Evolutionary conservation across 306 rosid genomes (phyloP), one percentile per base, ranked within the genome.

Genomic region (Trichosanthes cucumerina): DNA sequence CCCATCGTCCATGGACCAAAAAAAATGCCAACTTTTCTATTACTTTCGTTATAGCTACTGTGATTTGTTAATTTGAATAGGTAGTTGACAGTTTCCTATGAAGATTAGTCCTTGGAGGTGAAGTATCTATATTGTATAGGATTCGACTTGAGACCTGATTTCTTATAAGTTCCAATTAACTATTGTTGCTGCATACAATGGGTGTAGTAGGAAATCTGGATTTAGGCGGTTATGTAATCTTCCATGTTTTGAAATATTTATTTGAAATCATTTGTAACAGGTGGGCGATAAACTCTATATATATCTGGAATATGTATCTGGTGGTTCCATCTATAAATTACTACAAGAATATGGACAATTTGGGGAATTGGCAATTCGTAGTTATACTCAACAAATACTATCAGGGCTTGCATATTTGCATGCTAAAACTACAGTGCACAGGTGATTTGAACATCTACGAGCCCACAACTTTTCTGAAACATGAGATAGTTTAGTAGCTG

Each of bases 361-460:
- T 80, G 97, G 99, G 31, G 97, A 92, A 81, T 82, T 78, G 78
- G 99, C 93, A 73, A 90, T 95, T 82, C 96, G 98, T 44, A 92
- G 88, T 81, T 95, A 92, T 86, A 95, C 99, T 79, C 93, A 91
- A 76, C 99, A 95, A 81, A 92, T 95, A 79, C 87, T 95, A 86
- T 91, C 93, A 7, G 99, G 99, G 86, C 99, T 96, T 79, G 93
- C 98, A 81, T 96, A 85, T 89, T 87, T 96, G 76, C 99, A 96
- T 84, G 83, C 92, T 75, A 96, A 92, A 87, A 86, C 88, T 83
- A 92, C 99, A 53, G 91, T 96, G 75, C 99, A 96, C 86, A 91
- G 99, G 99, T 92, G 87, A 90, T 75, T 70, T 56, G 53, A 46
- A 69, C 59, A 62, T 53, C 80, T 64, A n/a, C 65, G 86, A 21